Conservation (phyloP, 768 basidiomycete species). For the Omphalotus guepiniiformis region DNA sequence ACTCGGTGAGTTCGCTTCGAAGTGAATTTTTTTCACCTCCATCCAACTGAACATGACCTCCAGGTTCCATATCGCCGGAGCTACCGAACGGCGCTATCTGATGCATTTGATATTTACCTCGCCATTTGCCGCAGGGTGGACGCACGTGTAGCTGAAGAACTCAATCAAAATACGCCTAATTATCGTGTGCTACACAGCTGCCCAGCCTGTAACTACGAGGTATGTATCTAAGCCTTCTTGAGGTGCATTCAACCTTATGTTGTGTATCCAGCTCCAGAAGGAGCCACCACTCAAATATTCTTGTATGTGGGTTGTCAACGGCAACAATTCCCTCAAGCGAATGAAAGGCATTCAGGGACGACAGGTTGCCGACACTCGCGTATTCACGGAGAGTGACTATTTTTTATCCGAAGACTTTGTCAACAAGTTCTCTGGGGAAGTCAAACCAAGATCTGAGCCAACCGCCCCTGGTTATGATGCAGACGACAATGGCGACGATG, state of each 20-base stretch:
- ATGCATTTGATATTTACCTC: slow-evolving; percentile 25
- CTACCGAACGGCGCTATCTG: slow-evolving; percentile 18
- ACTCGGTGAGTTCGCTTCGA: slow-evolving; percentile 16
- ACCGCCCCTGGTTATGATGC: slow-evolving; percentile 13
- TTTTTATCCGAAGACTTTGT: not conserved
- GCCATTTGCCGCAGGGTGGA: slow-evolving; percentile 13
- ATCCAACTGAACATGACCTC: not conserved
- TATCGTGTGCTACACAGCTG: slow-evolving; percentile 17
- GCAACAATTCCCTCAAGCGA: slow-evolving; percentile 8
- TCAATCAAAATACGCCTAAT: slow-evolving; percentile 16
- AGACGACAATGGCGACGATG: slow-evolving; percentile 12
- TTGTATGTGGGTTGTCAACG: no score
- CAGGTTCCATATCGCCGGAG: slow-evolving; percentile 20
- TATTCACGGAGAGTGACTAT: slow-evolving; percentile 11
- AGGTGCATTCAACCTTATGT: not conserved
- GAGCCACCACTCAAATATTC: slow-evolving; percentile 2
- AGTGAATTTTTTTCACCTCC: not conserved
- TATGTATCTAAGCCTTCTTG: slow-evolving; percentile 4
- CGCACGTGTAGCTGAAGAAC: slow-evolving; percentile 7
- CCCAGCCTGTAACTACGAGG: slow-evolving; percentile 8
- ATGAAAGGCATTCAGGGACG: slow-evolving; percentile 2
- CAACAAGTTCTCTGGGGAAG: slow-evolving; percentile 18
- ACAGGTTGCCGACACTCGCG: slow-evolving; percentile 9
- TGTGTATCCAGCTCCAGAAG: not conserved
- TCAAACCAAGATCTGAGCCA: slow-evolving; percentile 8